phyloP scores from a whole-genome alignment of 2,329 filamentous ascomycete species.

The Cercospora berteroae region DNA sequence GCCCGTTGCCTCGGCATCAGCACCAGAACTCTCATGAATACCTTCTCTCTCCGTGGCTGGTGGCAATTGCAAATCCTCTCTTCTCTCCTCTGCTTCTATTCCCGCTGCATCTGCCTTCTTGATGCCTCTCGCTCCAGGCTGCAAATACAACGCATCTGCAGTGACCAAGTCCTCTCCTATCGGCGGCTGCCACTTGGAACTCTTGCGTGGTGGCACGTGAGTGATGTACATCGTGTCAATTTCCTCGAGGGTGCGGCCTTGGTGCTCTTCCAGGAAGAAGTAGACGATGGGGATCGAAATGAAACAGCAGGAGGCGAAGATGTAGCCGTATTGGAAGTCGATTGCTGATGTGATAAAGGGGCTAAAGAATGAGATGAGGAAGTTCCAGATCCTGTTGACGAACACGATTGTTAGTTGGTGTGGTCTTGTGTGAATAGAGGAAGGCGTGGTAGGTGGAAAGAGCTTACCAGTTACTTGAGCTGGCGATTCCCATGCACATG shows the following conservation, averaged over 20 bases:
- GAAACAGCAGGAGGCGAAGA: constrained; percentile 71
- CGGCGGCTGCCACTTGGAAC: constrained; percentile 36
- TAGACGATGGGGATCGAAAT: constrained; percentile 65
- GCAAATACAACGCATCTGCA: constrained; percentile 33
- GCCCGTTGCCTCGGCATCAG: constrained; percentile 28
- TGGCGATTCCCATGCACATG: constrained; percentile 53
- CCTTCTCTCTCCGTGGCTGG: constrained; percentile 29
- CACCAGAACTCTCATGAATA: constrained; percentile 33
- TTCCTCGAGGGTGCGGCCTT: constrained; percentile 72
- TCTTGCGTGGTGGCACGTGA: constrained; percentile 34
- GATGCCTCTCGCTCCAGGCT: constrained; percentile 35
- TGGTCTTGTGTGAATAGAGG: not conserved
- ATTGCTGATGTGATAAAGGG: constrained; percentile 73
- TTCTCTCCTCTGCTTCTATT: constrained; percentile 31
- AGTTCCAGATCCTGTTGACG: constrained; percentile 29
- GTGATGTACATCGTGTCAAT: constrained; percentile 74
- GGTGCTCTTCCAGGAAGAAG: constrained; percentile 74
- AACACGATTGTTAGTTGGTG: not conserved
- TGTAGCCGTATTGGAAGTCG: constrained; percentile 70
- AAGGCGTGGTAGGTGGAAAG: constrained; percentile 27
- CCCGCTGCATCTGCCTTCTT: constrained; percentile 35
- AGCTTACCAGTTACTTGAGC: constrained; percentile 58
- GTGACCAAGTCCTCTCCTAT: constrained; percentile 35
- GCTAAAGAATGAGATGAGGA: constrained; percentile 63
- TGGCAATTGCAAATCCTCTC: constrained; percentile 31